Evolutionary conservation across 257 asterid species (phyloP).

Genomic region (Solanum appendiculatum): DNA sequence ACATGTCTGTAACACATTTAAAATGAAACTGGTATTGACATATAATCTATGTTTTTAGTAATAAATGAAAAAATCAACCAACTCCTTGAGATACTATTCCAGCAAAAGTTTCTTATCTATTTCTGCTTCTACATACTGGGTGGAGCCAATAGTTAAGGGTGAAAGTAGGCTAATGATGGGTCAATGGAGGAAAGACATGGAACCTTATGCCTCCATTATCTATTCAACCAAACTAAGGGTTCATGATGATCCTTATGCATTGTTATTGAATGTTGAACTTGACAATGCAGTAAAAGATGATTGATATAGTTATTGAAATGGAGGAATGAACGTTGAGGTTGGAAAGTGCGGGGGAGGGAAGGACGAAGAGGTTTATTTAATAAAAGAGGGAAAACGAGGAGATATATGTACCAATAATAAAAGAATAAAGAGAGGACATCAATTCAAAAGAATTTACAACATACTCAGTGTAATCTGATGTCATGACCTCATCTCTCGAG

Average conservation of each 20-base stretch:
- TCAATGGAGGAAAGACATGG: neutral
- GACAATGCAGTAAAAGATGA: neutral
- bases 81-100: neutral
- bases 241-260: neutral
- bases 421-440: neutral
- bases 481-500: too few relatives aligned
- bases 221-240: neutral
- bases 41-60: neutral
- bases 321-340: neutral
- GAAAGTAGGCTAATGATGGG: neutral
- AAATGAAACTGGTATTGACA: neutral
- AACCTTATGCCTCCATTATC: neutral
- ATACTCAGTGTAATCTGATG: too few relatives aligned
- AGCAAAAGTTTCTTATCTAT: neutral
- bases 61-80: neutral
- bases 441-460: neutral
- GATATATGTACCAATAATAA: neutral
- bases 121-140: neutral
- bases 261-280: neutral
- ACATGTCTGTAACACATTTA: neutral
- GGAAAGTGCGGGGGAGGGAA: neutral
- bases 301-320: neutral
- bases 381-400: neutral
- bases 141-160: neutral
- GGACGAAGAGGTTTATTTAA: neutral